phyloP scores from a whole-genome alignment of 495 filamentous ascomycete species.

The Talaromyces adpressus region DNA sequence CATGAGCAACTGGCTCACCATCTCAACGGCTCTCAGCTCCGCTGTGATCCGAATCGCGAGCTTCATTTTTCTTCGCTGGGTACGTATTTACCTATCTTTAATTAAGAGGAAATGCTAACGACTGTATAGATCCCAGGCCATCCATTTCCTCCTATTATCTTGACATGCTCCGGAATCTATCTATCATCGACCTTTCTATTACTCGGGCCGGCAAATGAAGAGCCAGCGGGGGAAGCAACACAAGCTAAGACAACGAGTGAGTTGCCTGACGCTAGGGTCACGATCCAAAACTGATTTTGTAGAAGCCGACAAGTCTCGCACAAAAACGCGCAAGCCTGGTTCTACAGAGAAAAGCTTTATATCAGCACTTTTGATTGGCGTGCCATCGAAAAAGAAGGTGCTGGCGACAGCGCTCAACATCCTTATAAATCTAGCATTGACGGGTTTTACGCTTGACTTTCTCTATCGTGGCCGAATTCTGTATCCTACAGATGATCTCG shows the following conservation, averaged over 20 bases:
- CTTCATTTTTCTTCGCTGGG: conserved; percentile 86
- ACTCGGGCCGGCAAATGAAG: conserved; percentile 7
- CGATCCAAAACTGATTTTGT: background rate
- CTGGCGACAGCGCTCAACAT: conserved; percentile 57
- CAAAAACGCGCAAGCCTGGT: background rate
- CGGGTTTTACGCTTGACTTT: conserved; percentile 64
- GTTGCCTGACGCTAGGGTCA: background rate
- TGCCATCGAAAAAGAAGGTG: conserved; percentile 53
- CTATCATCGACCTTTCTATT: conserved; percentile 49
- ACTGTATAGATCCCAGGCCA: conserved; percentile 52
- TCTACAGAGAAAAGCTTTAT: conserved; percentile 16
- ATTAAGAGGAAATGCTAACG: conserved; percentile 9
- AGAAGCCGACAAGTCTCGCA: background rate
- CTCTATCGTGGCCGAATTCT: conserved; percentile 60
- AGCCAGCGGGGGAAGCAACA: conserved; percentile 8
- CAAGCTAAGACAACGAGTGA: conserved; percentile 8
- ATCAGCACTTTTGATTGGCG: conserved; percentile 65
- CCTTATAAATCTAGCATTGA: conserved; percentile 59
- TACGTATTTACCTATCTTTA: conserved; percentile 22
- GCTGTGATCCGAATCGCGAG: conserved; percentile 48
- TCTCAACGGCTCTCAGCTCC: conserved; percentile 47
- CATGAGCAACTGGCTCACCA: conserved; percentile 5
- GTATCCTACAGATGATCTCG: conserved; percentile 64
- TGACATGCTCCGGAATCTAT: conserved; percentile 67
- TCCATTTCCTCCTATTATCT: conserved; percentile 56